Base-by-base conservation (phyloP, 805 yeast genomes). In the Sugiyamaella lignohabitans region DNA sequence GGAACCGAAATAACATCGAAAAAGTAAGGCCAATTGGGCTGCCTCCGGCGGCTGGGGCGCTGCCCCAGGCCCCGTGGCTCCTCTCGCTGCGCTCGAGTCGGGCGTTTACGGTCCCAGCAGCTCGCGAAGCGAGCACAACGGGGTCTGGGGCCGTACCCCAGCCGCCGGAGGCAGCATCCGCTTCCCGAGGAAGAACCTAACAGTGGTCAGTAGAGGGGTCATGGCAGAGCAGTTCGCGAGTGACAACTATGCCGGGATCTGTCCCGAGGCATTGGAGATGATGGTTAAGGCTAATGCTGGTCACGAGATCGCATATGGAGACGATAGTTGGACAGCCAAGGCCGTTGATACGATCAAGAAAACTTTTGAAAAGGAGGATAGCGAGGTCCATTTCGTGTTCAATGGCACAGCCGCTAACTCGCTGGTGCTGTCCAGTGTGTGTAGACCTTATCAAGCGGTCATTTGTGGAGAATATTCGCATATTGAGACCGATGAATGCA, bases 361-460 rank as follows among this genome's bases (percentile, higher is more conserved):
- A 6, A 23, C 30, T 14, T 42, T 42, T 32, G 40, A 42, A 32
- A 42, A 35, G 3, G 42, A 42, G 10, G 38, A 35, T 35, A 19
- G 29, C 16, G 30, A 34, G 3, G 41, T 42, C 11, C 19, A 22
- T 23, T 42, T 42, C 30, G 45, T 42, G 29, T 42, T 42, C 41
- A 42, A 42, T 18, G 45, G 45, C 10, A 42, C 45, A 11, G 45
- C 45, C 3, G 45, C 45, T 5, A 42, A 42, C 36, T 42, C 45
- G 10, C 18, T 42, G 32, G 45, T 36, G 4, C 10, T 42, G n/a
- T 30, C 45, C 10, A 32, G 40, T 42, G 22, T 42, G 10, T 42
- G 45, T 36, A 38, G 18, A 24, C 41, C 45, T 3, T 42, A 42
- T 20, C 40, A 42, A 18, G 40, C 38, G 3, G 40, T 42, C 6